Conservation (phyloP, 2,329 filamentous ascomycete species). For the Neopestalotiopsis rosae region DNA sequence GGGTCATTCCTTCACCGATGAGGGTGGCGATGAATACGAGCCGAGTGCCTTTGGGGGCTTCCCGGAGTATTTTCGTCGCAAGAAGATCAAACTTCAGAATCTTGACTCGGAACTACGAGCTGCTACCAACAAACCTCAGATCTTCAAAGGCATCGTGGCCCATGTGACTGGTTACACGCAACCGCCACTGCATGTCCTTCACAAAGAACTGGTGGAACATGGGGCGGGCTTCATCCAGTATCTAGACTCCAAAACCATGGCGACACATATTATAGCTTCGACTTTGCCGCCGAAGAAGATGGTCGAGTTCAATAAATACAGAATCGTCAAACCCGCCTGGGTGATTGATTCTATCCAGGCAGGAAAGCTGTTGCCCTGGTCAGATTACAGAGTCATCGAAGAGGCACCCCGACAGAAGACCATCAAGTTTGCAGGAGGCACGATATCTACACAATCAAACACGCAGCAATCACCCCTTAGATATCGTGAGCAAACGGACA, state of each 20-base stretch:
- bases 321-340: slow-evolving; percentile 95
- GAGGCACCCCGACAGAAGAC: slow-evolving; percentile 84
- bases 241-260: slow-evolving; percentile 90
- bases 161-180: slow-evolving; percentile 97
- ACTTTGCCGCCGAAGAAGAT: slow-evolving; percentile 90
- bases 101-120: slow-evolving; percentile 82
- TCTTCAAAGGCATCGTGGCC: slow-evolving; percentile 90
- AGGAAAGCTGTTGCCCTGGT: slow-evolving; percentile 84
- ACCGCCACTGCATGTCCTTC: slow-evolving; percentile 86
- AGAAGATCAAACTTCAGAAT: slow-evolving; percentile 97
- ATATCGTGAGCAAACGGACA: slow-evolving; percentile 82
- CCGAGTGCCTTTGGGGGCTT: slow-evolving; percentile 89
- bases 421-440: slow-evolving; percentile 65
- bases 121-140: slow-evolving; percentile 73
- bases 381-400: slow-evolving; percentile 81
- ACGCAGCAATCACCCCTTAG: slow-evolving; percentile 55
- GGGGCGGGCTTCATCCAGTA: slow-evolving; percentile 97
- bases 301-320: slow-evolving; percentile 84
- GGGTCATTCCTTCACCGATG: slow-evolving; percentile 74
- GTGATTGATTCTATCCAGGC: slow-evolving; percentile 86
- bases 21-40: slow-evolving; percentile 90
- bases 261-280: slow-evolving; percentile 94
- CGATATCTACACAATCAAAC: slow-evolving; percentile 70
- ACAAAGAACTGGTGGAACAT: slow-evolving; percentile 85
- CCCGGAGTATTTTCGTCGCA: slow-evolving; percentile 88